Evolutionary conservation across 306 rosid species (phyloP), one percentile per base, ranked within the genome.

Genomic region (Quercus mongolica): DNA sequence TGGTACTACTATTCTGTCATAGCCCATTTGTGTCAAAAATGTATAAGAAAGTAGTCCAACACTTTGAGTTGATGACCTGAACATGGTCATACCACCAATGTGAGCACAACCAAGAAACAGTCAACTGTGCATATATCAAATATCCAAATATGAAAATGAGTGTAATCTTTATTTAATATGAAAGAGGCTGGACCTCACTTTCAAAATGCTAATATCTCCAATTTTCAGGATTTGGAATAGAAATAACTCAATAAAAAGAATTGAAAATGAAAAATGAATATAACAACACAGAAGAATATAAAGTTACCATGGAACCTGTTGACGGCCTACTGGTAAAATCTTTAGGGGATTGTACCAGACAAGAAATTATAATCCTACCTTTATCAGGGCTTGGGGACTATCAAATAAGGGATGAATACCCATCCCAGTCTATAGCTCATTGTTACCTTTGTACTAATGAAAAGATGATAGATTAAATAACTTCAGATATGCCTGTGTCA

Each of bases 41-140:
- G 91, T 83, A 61, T 85, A 88, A n/a, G 91, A 88, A n/a, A 88
- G 89, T 78, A 88, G 91, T 65, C 91, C 89, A 73, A 85, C 76
- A 74, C 89, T 85, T 75, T 88, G 89, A 56, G 87, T 88, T 76
- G 59, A 52, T 80, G 69, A 71, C 84, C 91, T 88, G 86, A 31
- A 44, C 73, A 79, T 72, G 51, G n/a, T 57, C 19, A 57, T 57
- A 20, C 63, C 63, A 57, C 63, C 25, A 57, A n/a, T 20, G 25
- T 57, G 25, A 49, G 54, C 54, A 5, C 25, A 57, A n/a, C 20
- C 63, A 19, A 21, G 51, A 79, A 79, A 30, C 13, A 57, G 63
- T 49, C 54, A 57, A 57, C 12, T 14, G 12, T 57, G 25, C 63
- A 57, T 57, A 57, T 2, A 5, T 18, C 8, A 57, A 57, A 0